phyloP scores from a whole-genome alignment of 148 eudicot species.

The Amaranthus cruentus region DNA sequence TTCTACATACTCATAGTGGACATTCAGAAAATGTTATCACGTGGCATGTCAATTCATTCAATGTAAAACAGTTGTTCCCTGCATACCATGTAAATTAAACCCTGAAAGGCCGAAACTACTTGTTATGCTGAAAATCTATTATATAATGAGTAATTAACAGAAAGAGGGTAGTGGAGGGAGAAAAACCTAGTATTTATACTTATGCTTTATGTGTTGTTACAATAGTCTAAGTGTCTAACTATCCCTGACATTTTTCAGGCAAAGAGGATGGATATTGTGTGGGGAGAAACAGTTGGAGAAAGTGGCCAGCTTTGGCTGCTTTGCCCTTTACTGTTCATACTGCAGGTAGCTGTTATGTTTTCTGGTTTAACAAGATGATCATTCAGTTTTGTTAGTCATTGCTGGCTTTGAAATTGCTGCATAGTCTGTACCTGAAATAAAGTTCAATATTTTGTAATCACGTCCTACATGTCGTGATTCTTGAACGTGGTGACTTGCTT shows the following conservation, averaged over 20 bases:
- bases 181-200: background rate
- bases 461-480: background rate
- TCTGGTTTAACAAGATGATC: background rate
- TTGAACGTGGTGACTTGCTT: background rate
- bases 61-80: background rate
- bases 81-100: background rate
- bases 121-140: background rate
- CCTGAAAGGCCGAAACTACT: background rate
- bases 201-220: background rate
- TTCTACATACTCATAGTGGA: background rate
- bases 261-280: slow-evolving; percentile 53
- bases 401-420: background rate
- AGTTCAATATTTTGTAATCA: background rate
- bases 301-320: slow-evolving; percentile 45
- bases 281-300: slow-evolving; percentile 58
- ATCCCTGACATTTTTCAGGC: slow-evolving; percentile 31
- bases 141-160: background rate
- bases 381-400: no score
- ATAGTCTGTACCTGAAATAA: background rate
- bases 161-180: background rate
- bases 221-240: slow-evolving; percentile 1
- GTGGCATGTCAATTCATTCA: background rate
- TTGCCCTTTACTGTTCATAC: slow-evolving; percentile 44
- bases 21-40: background rate
- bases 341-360: slow-evolving; percentile 36